Percentiles rank a stretch among this genome's conserved stretches.
Conservation (phyloP, 148 eudicot species). For the Bassia scoparia region DNA sequence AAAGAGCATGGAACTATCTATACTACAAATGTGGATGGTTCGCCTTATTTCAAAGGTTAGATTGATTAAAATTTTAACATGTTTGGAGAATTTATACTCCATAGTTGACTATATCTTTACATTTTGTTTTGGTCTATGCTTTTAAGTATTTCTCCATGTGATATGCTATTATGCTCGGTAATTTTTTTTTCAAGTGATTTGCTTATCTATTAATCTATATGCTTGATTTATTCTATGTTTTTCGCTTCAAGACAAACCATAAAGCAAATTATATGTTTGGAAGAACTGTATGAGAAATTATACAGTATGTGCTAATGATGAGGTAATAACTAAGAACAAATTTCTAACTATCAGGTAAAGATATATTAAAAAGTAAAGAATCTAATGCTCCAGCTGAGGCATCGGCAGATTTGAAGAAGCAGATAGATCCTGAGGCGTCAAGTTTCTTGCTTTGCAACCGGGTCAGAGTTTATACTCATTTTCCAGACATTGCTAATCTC, state of each 20-base stretch:
- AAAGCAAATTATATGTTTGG: no score
- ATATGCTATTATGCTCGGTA: no score
- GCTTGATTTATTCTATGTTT: no score
- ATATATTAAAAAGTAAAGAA: background rate
- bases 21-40: background rate
- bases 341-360: conserved; percentile 13
- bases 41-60: conserved; percentile 6
- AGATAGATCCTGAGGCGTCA: background rate
- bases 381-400: background rate
- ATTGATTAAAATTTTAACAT: background rate
- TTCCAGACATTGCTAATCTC: conserved; percentile 30
- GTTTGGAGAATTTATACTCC: background rate
- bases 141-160: background rate
- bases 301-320: background rate
- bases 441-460: conserved; percentile 15
- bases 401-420: conserved; percentile 10
- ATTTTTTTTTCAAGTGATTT: no score
- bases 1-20: background rate
- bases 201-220: no score
- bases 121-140: no score
- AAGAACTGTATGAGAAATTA: no score
- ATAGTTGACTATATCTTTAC: no score
- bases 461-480: conserved; percentile 34
- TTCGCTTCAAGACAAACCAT: no score
- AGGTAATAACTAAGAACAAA: background rate